Evolutionary conservation across 2,329 filamentous ascomycete genomes (phyloP), one percentile per base, ranked within the genome.

Genomic region (Rhinocladiella mackenziei): DNA sequence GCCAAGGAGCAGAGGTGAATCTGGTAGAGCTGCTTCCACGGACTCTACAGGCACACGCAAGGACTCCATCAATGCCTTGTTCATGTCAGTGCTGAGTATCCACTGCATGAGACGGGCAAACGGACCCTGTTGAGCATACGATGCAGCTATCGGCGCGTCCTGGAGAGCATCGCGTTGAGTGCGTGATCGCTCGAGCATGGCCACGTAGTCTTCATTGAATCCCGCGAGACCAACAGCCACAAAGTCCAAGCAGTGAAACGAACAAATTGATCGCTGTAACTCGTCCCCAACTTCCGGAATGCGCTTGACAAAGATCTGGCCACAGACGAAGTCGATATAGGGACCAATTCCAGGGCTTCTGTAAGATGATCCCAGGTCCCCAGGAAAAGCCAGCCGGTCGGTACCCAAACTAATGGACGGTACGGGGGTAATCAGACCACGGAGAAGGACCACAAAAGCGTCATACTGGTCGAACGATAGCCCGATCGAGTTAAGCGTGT

Each of bases 51-150:
- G 80, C 61, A 94, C 84, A 55, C 91, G 85, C 20, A 92, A 79
- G 8, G 84, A 79, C 44, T 79, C 75, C 64, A 96, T 91, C 2
- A 98, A 68, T 10, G 83, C 79, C 53, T 78, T 78, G 58, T 94
- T 80, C 15, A 96, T 86, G 53, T 84, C 87, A 59, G 94, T 87
- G 61, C 94, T 96, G 65, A 94, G 95, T 66, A 98, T 79, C 89
- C 92, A 97, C 61, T 98, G 92, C 86, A 97, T 96, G 11, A 94
- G 83, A 47, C 94, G 81, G 2, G 86, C 82, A 60, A 97, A 98
- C 0, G 94, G 91, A 66, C 98, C 94, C 40, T 95, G 76, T 17
- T 81, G 80, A 46, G 92, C 81, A 61, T 98, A 99, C 73, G 48
- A 77, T 20, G 91, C 75, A 29, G 47, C 33, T 13, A 28, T 28